Evolutionary conservation across 495 filamentous ascomycete species (phyloP), one percentile per base, ranked within the genome.

Genomic region (Tuber magnatum): DNA sequence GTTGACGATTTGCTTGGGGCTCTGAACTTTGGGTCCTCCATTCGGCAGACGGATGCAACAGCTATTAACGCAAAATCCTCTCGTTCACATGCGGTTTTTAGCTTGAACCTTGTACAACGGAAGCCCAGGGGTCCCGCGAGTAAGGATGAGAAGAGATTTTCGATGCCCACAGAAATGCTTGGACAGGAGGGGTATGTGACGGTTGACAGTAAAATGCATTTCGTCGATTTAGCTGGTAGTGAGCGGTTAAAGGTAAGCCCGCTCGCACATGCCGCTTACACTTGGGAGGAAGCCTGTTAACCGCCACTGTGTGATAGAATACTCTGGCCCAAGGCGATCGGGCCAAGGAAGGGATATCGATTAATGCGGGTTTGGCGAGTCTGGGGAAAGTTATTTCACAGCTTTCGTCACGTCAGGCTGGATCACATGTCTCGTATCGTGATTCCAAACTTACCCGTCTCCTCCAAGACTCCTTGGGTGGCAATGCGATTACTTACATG

Each of bases 401-500:
- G 84, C 88, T 99, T 28, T 98, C 95, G 3, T 97, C 94, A 44
- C 90, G 93, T 70, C 89, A 94, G 78, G 84, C 92, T 44, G 93
- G 94, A 38, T 90, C 93, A 32, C 96, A 99, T 83, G 93, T 99
- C 61, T 98, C 96, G 9, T 99, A 99, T 84, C 93, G 95, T 56
- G 95, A 99, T 84, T 99, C 95, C 22, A 94, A 92, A 83, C 91
- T 99, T 73, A 99, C 95, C 24, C 92, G 95, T 72, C 87, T 99
- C 20, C 89, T 99, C 24, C 96, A 98, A 86, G 95, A 99, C 83
- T 99, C 95, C 2, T 86, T 99, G n/a, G 95, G 95, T 69, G 96
- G 96, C 7, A 98, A 96, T 81, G 96, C 95, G 0, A 96, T 97
- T 80, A 99, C 95, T 1, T 99, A 98, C 84, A 97, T 99, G 95